Evolutionary conservation across 2,329 filamentous ascomycete species (phyloP), one percentile per base, ranked within the genome.

Genomic region (Aspergillus puulaauensis): DNA sequence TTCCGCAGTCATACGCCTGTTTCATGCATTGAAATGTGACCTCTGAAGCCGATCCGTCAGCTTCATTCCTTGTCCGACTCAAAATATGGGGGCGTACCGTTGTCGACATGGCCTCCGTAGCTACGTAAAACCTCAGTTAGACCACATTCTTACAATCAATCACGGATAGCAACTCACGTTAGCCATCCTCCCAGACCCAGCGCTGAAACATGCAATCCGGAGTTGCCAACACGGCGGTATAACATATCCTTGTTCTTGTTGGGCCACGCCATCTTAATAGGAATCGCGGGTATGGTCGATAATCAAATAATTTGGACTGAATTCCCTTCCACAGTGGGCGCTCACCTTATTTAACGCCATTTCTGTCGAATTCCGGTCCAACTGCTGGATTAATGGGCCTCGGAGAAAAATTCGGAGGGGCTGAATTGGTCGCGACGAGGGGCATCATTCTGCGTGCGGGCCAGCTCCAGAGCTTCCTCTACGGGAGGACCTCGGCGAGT

Each of bases 181-280:
- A 73, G 60, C 74, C 74, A 77, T 50, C 75, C 76, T 50, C 77
- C 89, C 4, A 91, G 79, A 2, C 86, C 86, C 62, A 92, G 86
- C 49, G 85, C 82, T 41, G 88, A 91, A 40, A 91, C 87, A 72
- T 90, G 85, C 23, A 91, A 82, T 55, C 89, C 89, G 15, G 87
- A 88, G 48, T 83, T 83, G 66, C 89, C 88, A 6, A 90, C 80
- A 72, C 86, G 86, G 61, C 88, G 85, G 73, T 90, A 90, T 66
- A 87, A 80, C 88, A 90, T 90, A 59, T 77, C 74, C 40, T 61
- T 64, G 48, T 69, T 68, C 52, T 67, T 66, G 54, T 66, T 67
- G 5, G 64, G 61, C 59, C 60, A 66, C 11, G 64, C 63, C 64
- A 67, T 64, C 24, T 21, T 61, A 50, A 19, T 44, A 23, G 8